These are phyloP conservation scores for Lasiosphaeriaceae sp. DNA, from an alignment of 495 filamentous ascomycete species.

Conservation along the genomic window DNA sequence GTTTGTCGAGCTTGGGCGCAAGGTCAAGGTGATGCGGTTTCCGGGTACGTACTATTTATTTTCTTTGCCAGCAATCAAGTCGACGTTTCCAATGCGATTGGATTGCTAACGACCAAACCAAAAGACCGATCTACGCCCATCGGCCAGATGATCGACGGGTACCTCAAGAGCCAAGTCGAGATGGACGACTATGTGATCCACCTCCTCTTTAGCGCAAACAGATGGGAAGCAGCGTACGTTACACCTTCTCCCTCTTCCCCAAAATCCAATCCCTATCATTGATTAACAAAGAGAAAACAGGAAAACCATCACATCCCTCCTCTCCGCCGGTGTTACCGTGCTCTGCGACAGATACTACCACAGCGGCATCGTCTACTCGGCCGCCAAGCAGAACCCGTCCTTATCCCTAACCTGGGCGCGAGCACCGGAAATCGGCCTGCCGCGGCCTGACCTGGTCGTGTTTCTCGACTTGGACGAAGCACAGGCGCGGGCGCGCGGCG, in stretches of 20 bases:
- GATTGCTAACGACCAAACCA: too few species aligned
- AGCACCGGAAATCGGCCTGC: slow-evolving; percentile 80
- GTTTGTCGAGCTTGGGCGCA: slow-evolving; percentile 57
- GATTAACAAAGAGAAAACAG: slow-evolving; percentile 26
- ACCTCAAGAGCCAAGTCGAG: slow-evolving; percentile 69
- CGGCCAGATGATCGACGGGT: slow-evolving; percentile 83
- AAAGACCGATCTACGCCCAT: slow-evolving; percentile 87
- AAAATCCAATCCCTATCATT: background rate
- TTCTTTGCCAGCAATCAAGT: background rate
- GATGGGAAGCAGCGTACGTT: slow-evolving; percentile 77
- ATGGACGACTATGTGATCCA: slow-evolving; percentile 92
- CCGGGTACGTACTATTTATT: slow-evolving; percentile 57
- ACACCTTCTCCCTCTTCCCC: slow-evolving; percentile 6
- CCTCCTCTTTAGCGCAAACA: slow-evolving; percentile 90
- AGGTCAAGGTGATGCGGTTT: slow-evolving; percentile 76
- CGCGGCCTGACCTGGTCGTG: slow-evolving; percentile 79
- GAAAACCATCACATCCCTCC: slow-evolving; percentile 55
- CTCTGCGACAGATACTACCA: slow-evolving; percentile 93
- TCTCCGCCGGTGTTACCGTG: slow-evolving; percentile 65
- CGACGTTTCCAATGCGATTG: background rate
- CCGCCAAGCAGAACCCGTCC: slow-evolving; percentile 74
- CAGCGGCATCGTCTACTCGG: slow-evolving; percentile 88
- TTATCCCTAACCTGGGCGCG: slow-evolving; percentile 74
- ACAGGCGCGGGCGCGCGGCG: slow-evolving; percentile 69
- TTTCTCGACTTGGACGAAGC: slow-evolving; percentile 78